Evolutionary conservation across 345 rosid genomes (phyloP).

Genomic region (Eucalyptus sp.): DNA sequence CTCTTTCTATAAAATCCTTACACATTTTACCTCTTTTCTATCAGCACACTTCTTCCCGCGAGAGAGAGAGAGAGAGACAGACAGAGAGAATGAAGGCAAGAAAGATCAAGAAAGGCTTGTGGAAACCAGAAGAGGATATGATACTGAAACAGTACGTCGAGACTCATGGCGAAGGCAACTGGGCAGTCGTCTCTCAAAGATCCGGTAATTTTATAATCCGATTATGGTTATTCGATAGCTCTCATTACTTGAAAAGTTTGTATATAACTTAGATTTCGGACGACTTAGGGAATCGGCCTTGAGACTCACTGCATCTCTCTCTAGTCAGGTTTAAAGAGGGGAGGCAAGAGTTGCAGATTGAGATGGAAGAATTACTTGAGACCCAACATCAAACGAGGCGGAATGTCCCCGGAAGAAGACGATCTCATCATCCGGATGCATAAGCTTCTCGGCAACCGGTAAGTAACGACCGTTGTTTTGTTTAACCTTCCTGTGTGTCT

Average conservation of each 20-base stretch:
- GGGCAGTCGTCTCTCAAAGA: constrained; percentile 58
- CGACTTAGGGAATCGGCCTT: neutral
- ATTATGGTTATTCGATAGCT: neutral
- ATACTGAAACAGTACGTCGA: constrained; percentile 50
- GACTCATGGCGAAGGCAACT: constrained; percentile 81
- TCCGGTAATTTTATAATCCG: constrained; percentile 23
- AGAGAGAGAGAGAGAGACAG: neutral
- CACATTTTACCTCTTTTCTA: neutral
- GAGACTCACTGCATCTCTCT: neutral
- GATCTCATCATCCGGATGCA: constrained; percentile 88
- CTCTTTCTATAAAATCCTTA: neutral
- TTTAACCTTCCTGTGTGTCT: too few relatives aligned
- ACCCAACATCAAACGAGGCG: constrained; percentile 72
- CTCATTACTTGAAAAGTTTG: neutral
- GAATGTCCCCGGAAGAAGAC: constrained; percentile 69
- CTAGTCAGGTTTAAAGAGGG: constrained; percentile 49
- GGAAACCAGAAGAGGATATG: constrained; percentile 89
- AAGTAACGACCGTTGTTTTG: neutral
- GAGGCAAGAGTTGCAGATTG: constrained; percentile 84
- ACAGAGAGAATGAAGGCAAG: neutral
- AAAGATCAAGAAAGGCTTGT: constrained; percentile 43
- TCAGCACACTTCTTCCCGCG: neutral
- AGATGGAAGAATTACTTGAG: constrained; percentile 83
- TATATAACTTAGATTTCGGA: neutral
- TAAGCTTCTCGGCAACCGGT: constrained; percentile 84